Conservation (phyloP, 208 protist species). For the Trypanosoma cruzi region DNA sequence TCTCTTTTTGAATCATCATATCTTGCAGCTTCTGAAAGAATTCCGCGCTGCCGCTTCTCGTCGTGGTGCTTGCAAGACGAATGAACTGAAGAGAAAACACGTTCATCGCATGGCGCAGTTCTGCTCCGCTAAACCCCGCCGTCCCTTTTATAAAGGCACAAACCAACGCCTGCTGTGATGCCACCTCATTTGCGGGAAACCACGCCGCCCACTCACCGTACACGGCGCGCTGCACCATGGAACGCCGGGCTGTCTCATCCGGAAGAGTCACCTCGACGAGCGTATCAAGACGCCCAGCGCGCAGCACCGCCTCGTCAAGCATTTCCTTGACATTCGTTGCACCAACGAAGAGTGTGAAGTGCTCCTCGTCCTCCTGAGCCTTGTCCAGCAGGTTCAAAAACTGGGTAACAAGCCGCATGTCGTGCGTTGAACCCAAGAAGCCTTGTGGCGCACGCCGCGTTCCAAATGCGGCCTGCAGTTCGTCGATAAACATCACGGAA, state of each 20-base stretch:
- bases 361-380: constrained; percentile 56
- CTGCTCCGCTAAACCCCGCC: constrained; percentile 53
- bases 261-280: constrained; percentile 70
- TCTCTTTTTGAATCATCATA: neutral
- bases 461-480: constrained; percentile 93
- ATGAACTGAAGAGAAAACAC: constrained; percentile 60
- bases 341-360: constrained; percentile 76
- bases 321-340: constrained; percentile 76
- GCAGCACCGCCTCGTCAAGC: constrained; percentile 73
- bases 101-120: constrained; percentile 49
- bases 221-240: constrained; percentile 50
- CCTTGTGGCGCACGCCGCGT: constrained; percentile 32
- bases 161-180: constrained; percentile 29
- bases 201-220: constrained; percentile 65
- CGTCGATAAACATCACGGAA: constrained; percentile 94
- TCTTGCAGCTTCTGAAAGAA: neutral
- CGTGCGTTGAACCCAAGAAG: neutral
- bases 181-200: constrained; percentile 24
- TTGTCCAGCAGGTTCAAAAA: constrained; percentile 73
- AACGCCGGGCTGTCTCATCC: constrained; percentile 43
- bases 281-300: constrained; percentile 80
- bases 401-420: constrained; percentile 62
- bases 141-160: constrained; percentile 43
- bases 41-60: neutral
- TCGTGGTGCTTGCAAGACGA: constrained; percentile 11